These are phyloP conservation scores for Exophiala phaeomuriformis DNA, from an alignment of 2,329 filamentous ascomycete genomes.

Conservation along the genomic window DNA sequence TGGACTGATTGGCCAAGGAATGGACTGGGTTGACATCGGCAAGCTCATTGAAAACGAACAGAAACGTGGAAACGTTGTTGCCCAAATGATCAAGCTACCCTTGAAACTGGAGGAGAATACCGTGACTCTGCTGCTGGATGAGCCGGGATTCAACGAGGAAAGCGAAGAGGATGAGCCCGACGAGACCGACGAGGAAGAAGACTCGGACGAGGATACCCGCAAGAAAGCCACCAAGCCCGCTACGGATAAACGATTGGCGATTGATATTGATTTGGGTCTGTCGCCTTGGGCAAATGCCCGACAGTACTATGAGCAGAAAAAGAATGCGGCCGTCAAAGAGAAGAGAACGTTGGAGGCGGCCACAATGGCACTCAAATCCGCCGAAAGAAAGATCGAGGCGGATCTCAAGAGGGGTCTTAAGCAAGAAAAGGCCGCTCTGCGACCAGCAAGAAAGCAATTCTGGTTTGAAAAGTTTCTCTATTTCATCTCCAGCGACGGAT, in stretches of 20 bases:
- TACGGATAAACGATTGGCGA: slow-evolving; percentile 46
- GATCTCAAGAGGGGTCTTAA: slow-evolving; percentile 84
- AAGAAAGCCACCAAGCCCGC: slow-evolving; percentile 23
- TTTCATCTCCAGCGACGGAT: slow-evolving; percentile 93
- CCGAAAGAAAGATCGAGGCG: slow-evolving; percentile 77
- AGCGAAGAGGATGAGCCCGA: slow-evolving; percentile 53
- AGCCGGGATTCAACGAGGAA: slow-evolving; percentile 58
- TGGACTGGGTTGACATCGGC: slow-evolving; percentile 94
- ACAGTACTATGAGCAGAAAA: slow-evolving; percentile 87
- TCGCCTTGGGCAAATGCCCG: slow-evolving; percentile 84
- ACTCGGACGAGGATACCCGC: slow-evolving; percentile 30
- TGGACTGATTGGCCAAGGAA: slow-evolving; percentile 81
- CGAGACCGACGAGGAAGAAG: slow-evolving; percentile 45
- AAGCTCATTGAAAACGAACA: slow-evolving; percentile 84
- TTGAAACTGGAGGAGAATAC: slow-evolving; percentile 85
- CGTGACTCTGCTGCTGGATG: slow-evolving; percentile 69
- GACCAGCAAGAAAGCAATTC: slow-evolving; percentile 71
- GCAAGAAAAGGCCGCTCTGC: slow-evolving; percentile 80
- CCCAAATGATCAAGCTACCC: slow-evolving; percentile 76
- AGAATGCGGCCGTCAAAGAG: slow-evolving; percentile 74
- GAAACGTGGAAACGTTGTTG: slow-evolving; percentile 71
- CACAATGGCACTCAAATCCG: slow-evolving; percentile 74
- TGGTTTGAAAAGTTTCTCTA: slow-evolving; percentile 98
- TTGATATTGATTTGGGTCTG: slow-evolving; percentile 78
- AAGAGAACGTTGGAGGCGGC: slow-evolving; percentile 80